phyloP scores from a whole-genome alignment of 2,329 filamentous ascomycete species.

The Diaporthe capsici region DNA sequence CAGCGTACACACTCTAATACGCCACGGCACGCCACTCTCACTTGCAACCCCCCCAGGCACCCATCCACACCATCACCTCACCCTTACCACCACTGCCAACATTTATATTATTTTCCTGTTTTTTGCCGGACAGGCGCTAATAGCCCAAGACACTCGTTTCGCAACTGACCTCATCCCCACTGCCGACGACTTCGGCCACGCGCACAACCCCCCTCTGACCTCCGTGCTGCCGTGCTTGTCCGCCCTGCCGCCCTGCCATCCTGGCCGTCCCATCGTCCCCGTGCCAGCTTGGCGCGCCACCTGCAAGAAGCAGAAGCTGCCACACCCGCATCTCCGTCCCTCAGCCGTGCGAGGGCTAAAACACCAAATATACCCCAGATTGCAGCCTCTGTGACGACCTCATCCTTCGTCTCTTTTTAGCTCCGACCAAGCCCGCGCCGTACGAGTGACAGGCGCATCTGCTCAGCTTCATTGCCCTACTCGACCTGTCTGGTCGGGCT shows the following conservation, averaged over 20 bases:
- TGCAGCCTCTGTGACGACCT: constrained; percentile 9
- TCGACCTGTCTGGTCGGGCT: constrained; percentile 15
- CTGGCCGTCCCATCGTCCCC: constrained; percentile 28
- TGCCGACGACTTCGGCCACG: constrained; percentile 35
- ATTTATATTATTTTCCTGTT: constrained; percentile 25
- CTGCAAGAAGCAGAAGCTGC: constrained; percentile 17
- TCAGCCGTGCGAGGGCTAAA: constrained; percentile 26
- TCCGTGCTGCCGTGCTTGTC: constrained; percentile 2
- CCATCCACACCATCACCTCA: constrained; percentile 16
- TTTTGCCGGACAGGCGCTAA: constrained; percentile 35
- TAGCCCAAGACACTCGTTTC: constrained; percentile 39
- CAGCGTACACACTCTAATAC: constrained; percentile 24
- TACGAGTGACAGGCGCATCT: neutral
- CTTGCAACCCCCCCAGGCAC: constrained; percentile 12
- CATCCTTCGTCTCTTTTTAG: constrained; percentile 25
- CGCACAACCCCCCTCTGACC: constrained; percentile 10
- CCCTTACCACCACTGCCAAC: constrained; percentile 17
- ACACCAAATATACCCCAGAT: constrained; percentile 31
- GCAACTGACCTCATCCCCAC: constrained; percentile 31
- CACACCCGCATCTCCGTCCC: constrained; percentile 9
- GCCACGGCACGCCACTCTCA: constrained; percentile 32
- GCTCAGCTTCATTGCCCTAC: constrained; percentile 8
- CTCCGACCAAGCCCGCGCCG: neutral
- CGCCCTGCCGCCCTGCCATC: constrained; percentile 24
- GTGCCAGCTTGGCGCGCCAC: constrained; percentile 25